phyloP scores from a whole-genome alignment of 176 grass and related monocot species.

The Phoenix roebelenii region DNA sequence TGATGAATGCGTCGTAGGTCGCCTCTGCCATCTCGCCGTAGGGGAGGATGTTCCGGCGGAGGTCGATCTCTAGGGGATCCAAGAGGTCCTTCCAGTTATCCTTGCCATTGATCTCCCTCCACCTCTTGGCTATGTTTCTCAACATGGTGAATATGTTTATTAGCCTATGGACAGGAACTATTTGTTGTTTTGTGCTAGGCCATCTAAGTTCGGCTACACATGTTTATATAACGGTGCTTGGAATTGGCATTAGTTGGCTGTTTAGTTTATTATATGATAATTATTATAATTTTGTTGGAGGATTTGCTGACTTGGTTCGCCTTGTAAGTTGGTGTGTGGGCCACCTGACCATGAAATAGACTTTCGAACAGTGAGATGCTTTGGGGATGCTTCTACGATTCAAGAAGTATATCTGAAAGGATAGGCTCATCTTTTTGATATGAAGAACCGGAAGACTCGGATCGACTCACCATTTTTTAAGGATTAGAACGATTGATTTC shows the following conservation, averaged over 20 bases:
- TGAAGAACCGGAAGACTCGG: too few relatives aligned
- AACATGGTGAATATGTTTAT: slow-evolving; percentile 25
- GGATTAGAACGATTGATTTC: too few relatives aligned
- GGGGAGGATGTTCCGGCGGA: slow-evolving; percentile 62
- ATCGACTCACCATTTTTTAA: too few relatives aligned
- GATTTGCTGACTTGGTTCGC: slow-evolving; percentile 11
- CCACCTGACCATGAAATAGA: too few relatives aligned
- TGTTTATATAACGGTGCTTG: slow-evolving; percentile 5
- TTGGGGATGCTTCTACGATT: slow-evolving; percentile 56
- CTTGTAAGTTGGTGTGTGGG: not conserved
- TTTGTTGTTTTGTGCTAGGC: slow-evolving; percentile 19
- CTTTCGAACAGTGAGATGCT: slow-evolving; percentile 16
- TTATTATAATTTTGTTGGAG: slow-evolving; percentile 10
- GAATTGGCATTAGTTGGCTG: too few relatives aligned
- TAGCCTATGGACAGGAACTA: not conserved
- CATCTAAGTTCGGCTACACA: slow-evolving; percentile 1
- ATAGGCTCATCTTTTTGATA: not conserved
- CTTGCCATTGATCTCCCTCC: slow-evolving; percentile 60
- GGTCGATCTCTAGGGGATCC: slow-evolving; percentile 57
- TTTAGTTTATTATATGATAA: slow-evolving; percentile 1
- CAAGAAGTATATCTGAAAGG: slow-evolving; percentile 23
- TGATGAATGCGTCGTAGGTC: slow-evolving; percentile 60
- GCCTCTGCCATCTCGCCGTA: slow-evolving; percentile 69
- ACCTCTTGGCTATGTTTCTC: slow-evolving; percentile 51
- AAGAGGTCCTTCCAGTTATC: slow-evolving; percentile 66